Evolutionary conservation across 1,284 basidiomycete species (phyloP).

Genomic region (Naganishia sp.): DNA sequence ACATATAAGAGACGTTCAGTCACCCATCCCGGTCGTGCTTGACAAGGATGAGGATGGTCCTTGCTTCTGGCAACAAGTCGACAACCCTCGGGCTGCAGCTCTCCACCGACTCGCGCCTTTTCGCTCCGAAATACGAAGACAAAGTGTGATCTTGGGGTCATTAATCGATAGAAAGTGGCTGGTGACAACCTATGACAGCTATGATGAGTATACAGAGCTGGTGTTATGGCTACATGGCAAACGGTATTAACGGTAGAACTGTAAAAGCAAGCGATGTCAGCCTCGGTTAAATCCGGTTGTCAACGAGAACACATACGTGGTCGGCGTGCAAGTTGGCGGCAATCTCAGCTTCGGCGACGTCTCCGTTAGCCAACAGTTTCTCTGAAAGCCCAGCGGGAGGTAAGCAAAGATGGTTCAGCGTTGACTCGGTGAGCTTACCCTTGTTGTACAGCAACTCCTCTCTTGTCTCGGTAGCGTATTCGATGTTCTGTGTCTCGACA

Average conservation of each 20-base stretch:
- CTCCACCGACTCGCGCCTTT: too few species aligned
- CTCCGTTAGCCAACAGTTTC: slow-evolving; percentile 92
- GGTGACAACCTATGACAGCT: too few species aligned
- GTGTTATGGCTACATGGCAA: slow-evolving; percentile 18
- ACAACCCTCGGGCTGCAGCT: too few species aligned
- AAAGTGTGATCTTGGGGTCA: too few species aligned
- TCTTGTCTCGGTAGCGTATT: slow-evolving; percentile 94
- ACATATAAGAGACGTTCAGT: too few species aligned
- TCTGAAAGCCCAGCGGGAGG: slow-evolving; percentile 46
- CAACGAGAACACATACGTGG: slow-evolving; percentile 48
- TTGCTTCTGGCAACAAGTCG: too few species aligned
- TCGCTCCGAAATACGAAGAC: too few species aligned
- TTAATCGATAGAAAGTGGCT: too few species aligned
- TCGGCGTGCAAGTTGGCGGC: slow-evolving; percentile 81
- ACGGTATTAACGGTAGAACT: slow-evolving; percentile 26
- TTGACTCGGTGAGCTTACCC: slow-evolving; percentile 43
- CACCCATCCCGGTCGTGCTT: background rate
- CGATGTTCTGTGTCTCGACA: slow-evolving; percentile 97
- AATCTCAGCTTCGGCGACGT: slow-evolving; percentile 93
- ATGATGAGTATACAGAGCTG: slow-evolving; percentile 6
- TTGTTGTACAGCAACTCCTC: slow-evolving; percentile 99
- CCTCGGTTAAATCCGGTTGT: background rate
- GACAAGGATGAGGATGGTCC: background rate
- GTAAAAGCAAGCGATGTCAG: background rate
- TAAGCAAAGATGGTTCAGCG: slow-evolving; percentile 5